Evolutionary conservation across 2,329 filamentous ascomycete species (phyloP).

Genomic region (Rachicladosporium sp.): DNA sequence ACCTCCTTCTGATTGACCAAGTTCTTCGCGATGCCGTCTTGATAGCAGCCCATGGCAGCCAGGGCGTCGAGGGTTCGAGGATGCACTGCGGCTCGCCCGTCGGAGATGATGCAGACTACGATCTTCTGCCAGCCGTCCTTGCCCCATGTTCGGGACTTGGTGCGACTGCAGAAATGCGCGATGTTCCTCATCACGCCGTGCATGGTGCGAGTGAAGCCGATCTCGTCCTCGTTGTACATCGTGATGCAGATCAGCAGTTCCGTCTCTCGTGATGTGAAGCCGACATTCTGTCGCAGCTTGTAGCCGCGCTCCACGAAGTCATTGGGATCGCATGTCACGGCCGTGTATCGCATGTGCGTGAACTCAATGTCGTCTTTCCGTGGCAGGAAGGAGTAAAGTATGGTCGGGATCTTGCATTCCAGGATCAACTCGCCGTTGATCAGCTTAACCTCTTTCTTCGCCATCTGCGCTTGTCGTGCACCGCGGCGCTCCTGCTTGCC

Average conservation of each 20-base stretch:
- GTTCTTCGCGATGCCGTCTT: constrained; percentile 97
- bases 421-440: constrained; percentile 97
- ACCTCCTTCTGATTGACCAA: constrained; percentile 92
- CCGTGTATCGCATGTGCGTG: constrained; percentile 97
- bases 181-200: constrained; percentile 98
- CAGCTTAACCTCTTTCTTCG: constrained; percentile 84
- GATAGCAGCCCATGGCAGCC: constrained; percentile 94
- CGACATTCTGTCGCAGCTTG: constrained; percentile 84
- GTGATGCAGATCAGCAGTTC: constrained; percentile 95
- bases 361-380: constrained; percentile 89
- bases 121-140: constrained; percentile 98
- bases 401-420: constrained; percentile 98
- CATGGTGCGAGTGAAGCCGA: constrained; percentile 94
- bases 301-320: constrained; percentile 84
- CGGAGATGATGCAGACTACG: constrained; percentile 90
- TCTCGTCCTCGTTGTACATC: constrained; percentile 99
- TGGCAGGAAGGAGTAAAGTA: constrained; percentile 91
- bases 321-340: constrained; percentile 94
- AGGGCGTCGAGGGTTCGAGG: constrained; percentile 85
- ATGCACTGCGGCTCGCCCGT: constrained; percentile 87
- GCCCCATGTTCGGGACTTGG: constrained; percentile 89
- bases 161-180: constrained; percentile 84
- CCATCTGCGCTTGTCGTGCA: constrained; percentile 74
- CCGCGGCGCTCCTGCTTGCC: constrained; percentile 80
- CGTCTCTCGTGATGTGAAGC: constrained; percentile 71